phyloP scores from a whole-genome alignment of 176 grass and related monocot genomes.

The Rhipidocladum racemiflorum region DNA sequence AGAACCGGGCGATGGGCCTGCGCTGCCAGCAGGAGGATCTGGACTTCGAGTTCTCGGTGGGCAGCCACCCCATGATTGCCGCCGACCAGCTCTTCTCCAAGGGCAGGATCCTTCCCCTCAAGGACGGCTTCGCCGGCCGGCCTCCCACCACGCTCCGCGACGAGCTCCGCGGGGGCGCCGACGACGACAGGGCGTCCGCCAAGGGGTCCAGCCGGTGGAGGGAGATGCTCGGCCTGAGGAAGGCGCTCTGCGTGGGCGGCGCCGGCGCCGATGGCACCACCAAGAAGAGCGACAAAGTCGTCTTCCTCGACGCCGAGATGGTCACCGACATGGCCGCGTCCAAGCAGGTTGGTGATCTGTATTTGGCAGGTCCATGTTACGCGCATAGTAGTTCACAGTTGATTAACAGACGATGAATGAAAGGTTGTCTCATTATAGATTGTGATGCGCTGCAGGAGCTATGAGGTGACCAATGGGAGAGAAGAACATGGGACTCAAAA shows the following conservation, averaged over 20 bases:
- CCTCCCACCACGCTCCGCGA: conserved; percentile 53
- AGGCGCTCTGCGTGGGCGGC: conserved; percentile 45
- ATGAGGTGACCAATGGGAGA: conserved; percentile 30
- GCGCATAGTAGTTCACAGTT: neutral
- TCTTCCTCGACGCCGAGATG: conserved; percentile 17
- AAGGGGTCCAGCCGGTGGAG: conserved; percentile 73
- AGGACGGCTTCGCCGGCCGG: conserved; percentile 39
- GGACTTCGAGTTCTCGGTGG: conserved; percentile 93
- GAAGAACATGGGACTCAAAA: neutral
- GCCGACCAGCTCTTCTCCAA: conserved; percentile 99
- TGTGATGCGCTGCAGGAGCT: conserved; percentile 35
- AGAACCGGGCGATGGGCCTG: conserved; percentile 52
- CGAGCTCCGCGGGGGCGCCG: conserved; percentile 48
- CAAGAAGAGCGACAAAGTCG: conserved; percentile 48
- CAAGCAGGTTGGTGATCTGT: conserved; percentile 35
- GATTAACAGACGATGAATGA: neutral
- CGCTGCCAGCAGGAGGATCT: conserved; percentile 59
- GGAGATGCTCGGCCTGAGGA: conserved; percentile 73
- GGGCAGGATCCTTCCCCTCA: conserved; percentile 80
- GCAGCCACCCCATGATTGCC: conserved; percentile 83
- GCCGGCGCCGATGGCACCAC: conserved; percentile 1
- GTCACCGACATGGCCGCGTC: conserved; percentile 21
- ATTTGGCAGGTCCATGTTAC: neutral
- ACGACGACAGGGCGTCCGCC: conserved; percentile 27
- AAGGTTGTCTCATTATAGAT: conserved; percentile 30